These are phyloP conservation scores for Diplodia seriata DNA, from an alignment of 2,329 filamentous ascomycete genomes.

Conservation along the genomic window DNA sequence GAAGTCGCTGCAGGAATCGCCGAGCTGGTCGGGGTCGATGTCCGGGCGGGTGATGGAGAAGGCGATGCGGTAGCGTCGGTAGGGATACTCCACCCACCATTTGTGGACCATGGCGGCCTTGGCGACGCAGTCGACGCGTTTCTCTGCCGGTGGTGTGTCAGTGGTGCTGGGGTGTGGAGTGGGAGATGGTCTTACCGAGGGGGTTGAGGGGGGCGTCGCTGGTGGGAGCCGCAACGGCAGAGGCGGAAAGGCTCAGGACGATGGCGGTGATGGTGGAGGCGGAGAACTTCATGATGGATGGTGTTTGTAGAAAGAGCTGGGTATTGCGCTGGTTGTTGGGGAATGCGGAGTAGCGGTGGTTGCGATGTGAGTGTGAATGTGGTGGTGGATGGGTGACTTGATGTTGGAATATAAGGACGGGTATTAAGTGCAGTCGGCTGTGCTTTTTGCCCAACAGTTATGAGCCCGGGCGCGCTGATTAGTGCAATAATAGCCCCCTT, in stretches of 20 bases:
- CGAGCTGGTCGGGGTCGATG: neutral
- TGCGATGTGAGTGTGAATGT: neutral
- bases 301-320: too few relatives aligned
- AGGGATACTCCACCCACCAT: too few relatives aligned
- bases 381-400: neutral
- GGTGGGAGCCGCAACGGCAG: neutral
- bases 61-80: constrained; percentile 20
- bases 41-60: neutral
- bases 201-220: neutral
- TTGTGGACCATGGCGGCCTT: constrained; percentile 8
- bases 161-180: neutral
- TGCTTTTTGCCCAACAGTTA: too few relatives aligned
- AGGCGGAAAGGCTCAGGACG: neutral
- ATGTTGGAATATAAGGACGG: too few relatives aligned
- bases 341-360: neutral
- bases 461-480: too few relatives aligned
- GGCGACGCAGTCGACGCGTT: constrained; percentile 8
- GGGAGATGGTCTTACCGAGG: neutral
- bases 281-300: constrained; percentile 8
- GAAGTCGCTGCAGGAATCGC: neutral
- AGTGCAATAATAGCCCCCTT: too few relatives aligned
- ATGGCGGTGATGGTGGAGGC: neutral
- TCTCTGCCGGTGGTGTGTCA: neutral
- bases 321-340: neutral
- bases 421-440: too few relatives aligned